phyloP scores from a whole-genome alignment of 306 rosid genomes.

The Cucurbita pepo region DNA sequence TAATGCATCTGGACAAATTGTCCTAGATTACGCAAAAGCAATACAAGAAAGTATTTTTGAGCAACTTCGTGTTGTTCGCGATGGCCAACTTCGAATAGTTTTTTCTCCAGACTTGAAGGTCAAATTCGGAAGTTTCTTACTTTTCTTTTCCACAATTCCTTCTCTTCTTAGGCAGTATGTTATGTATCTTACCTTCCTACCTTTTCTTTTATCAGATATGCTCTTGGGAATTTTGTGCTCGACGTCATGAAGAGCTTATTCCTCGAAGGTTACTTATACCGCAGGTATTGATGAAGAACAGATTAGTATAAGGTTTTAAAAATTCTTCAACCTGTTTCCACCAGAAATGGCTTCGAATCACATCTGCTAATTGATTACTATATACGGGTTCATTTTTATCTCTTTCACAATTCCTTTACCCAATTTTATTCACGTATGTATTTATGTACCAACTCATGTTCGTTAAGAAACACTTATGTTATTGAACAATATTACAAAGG shows the following conservation, averaged over 20 bases:
- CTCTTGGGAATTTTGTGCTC: slow-evolving; percentile 98
- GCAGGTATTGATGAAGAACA: slow-evolving; percentile 41
- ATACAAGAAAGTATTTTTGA: slow-evolving; percentile 96
- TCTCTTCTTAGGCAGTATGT: neutral
- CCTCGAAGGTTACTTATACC: slow-evolving; percentile 88
- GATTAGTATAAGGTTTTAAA: neutral
- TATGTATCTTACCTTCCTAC: neutral
- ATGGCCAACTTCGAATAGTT: slow-evolving; percentile 92
- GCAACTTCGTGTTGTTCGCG: slow-evolving; percentile 98
- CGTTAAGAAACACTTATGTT: neutral
- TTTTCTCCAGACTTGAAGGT: slow-evolving; percentile 91
- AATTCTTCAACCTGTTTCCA: neutral
- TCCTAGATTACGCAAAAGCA: slow-evolving; percentile 87
- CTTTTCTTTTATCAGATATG: slow-evolving; percentile 43
- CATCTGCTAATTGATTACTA: neutral
- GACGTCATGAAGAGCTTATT: slow-evolving; percentile 94
- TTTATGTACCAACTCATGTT: neutral
- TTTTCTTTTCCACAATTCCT: neutral
- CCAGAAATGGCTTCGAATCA: too few species aligned
- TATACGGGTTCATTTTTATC: neutral
- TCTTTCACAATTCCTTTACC: neutral
- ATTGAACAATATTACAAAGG: neutral
- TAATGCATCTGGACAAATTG: slow-evolving; percentile 90
- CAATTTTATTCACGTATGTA: neutral
- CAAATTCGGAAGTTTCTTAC: neutral